Base-by-base conservation (phyloP, 192 early-diverging fungal species). In the Powellomyces hirtus region DNA sequence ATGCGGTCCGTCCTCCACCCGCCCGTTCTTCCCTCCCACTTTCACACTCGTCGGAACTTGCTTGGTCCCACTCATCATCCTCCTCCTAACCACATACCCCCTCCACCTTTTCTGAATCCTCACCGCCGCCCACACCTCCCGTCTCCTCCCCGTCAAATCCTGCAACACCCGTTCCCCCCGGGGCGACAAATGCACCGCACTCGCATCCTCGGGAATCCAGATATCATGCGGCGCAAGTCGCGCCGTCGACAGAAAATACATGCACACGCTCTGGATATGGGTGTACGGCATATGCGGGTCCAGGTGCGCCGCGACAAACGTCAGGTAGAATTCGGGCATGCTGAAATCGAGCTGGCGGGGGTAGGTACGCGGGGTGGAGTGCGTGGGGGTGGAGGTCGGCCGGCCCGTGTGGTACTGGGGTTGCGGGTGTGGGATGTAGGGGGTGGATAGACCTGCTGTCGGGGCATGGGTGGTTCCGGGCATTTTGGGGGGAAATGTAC, bases 81-180 rank as follows among this genome's bases (percentile, higher is more conserved):
- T n/a, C n/a, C 46, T 3, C 5, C 46, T 3, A 6, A 24, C 46
- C 2, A 49, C 52, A 8, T 55, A 57, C 1, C 72, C 64, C 38
- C 73, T 60, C 71, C 71, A 80, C 8, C 38, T 24, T 24, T 57
- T 44, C 61, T 81, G 80, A 0, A 81, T 64, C 7, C 40, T 33
- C 24, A 66, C 40, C 6, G 71, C 77, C 10, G 77, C 76, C 22
- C 62, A 59, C 1, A 51, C 58, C 7, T 18, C 34, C 11, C 70
- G 3, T 14, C 56, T 33, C 16, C 57, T 3, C n/a, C 62, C 63
- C 3, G 55, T 64, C 38, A 60, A 73, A 2, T 72, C 27, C 40
- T 78, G 66, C 20, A 78, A 36, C 5, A 71, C 29, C 26, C 69
- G 59, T 16, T 68, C 38, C 1, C 77, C 77, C 24, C 75, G 22